A percentile compares a stretch with the other conserved stretches of the same genome.
Conservation (phyloP, 352 stramenopile genomes). For the Plasmopara viticola region DNA sequence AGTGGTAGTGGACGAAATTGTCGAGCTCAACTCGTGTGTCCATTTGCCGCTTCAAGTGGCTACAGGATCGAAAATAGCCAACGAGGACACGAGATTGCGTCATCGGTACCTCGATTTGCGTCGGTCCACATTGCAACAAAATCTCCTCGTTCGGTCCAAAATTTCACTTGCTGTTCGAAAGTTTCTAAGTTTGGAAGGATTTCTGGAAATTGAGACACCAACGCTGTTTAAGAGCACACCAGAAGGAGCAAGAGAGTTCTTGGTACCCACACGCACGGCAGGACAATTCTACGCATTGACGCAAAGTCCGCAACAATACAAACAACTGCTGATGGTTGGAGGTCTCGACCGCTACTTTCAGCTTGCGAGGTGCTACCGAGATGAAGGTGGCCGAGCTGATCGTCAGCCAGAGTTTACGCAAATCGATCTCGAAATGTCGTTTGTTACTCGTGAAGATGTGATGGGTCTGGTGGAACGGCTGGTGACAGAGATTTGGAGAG, state of each 20-base stretch:
- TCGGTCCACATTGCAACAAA: constrained; percentile 65
- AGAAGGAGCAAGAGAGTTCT: constrained; percentile 80
- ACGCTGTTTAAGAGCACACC: constrained; percentile 86
- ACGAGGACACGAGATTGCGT: constrained; percentile 67
- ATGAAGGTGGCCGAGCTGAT: constrained; percentile 83
- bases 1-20: constrained; percentile 55
- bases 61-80: constrained; percentile 42
- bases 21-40: constrained; percentile 54
- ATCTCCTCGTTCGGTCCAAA: constrained; percentile 67
- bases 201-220: constrained; percentile 86
- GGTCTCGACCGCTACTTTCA: constrained; percentile 88
- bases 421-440: constrained; percentile 89
- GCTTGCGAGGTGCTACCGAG: constrained; percentile 84
- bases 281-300: constrained; percentile 83
- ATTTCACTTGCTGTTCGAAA: constrained; percentile 66
- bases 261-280: constrained; percentile 66
- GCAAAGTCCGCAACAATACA: constrained; percentile 90
- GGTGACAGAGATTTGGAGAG: constrained; percentile 59
- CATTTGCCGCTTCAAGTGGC: constrained; percentile 61
- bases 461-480: constrained; percentile 72
- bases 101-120: constrained; percentile 81
- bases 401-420: constrained; percentile 89
- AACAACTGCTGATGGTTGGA: constrained; percentile 88
- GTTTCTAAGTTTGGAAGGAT: constrained; percentile 60
- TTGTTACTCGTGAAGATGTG: constrained; percentile 65